These are phyloP conservation scores for Plantago elongata DNA, from an alignment of 257 asterid genomes.

Conservation along the genomic window DNA sequence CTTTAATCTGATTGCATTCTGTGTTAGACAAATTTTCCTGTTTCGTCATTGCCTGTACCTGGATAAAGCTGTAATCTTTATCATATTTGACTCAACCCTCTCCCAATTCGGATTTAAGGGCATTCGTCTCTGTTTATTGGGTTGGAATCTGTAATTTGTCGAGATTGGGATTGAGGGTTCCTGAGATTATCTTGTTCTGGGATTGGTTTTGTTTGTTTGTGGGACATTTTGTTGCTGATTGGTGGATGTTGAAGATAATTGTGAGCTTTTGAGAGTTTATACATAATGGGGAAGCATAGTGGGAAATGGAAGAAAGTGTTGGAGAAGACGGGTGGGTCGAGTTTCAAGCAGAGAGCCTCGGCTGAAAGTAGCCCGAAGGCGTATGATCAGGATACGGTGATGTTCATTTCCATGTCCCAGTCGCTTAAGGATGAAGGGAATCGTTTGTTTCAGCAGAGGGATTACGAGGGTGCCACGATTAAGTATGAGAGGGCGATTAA, in stretches of 20 bases:
- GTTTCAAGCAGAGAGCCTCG: constrained; percentile 27
- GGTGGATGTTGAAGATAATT: constrained; percentile 11
- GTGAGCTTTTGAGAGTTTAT: constrained; percentile 18
- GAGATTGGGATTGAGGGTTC: constrained; percentile 2
- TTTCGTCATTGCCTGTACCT: constrained; percentile 30
- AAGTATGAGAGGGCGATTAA: constrained; percentile 68
- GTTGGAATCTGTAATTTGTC: constrained; percentile 4
- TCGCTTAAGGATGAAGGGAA: constrained; percentile 80
- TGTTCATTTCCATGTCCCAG: constrained; percentile 55
- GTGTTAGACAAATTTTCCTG: no score
- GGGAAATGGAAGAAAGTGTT: constrained; percentile 34
- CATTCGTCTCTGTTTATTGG: neutral
- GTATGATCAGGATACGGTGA: constrained; percentile 56
- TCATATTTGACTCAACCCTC: constrained; percentile 15
- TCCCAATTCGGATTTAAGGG: constrained; percentile 29
- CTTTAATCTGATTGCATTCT: no score
- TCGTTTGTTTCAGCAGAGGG: constrained; percentile 61
- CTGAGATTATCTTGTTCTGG: neutral
- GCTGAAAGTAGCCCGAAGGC: constrained; percentile 34
- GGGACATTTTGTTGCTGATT: constrained; percentile 14
- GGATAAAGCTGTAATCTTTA: constrained; percentile 28
- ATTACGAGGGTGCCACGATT: constrained; percentile 68
- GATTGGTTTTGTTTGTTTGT: constrained; percentile 1
- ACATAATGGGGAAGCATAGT: constrained; percentile 60
- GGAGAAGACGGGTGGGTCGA: constrained; percentile 42